phyloP scores from a whole-genome alignment of 768 basidiomycete species.

The Mycena leptocephala region DNA sequence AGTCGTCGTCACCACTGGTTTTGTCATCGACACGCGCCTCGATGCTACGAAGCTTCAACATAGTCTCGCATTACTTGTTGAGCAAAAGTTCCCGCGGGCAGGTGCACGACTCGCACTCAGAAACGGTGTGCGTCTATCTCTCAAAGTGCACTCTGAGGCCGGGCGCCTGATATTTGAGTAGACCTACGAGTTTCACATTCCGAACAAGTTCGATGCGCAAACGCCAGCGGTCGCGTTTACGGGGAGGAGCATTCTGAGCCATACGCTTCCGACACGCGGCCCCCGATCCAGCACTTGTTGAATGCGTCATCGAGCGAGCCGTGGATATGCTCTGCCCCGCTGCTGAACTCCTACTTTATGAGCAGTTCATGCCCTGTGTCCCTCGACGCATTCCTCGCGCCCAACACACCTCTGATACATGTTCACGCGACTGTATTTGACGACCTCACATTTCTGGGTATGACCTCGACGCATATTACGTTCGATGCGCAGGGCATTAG shows the following conservation, averaged over 20 bases:
- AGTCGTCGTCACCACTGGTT: background rate
- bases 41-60: too few species aligned
- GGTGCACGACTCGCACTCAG: too few species aligned
- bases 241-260: background rate
- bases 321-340: background rate
- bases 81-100: too few species aligned
- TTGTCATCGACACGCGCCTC: too few species aligned
- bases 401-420: conserved; percentile 11
- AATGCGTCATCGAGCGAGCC: background rate
- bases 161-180: background rate
- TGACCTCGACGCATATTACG: conserved; percentile 4
- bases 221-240: conserved; percentile 5
- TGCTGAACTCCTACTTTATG: background rate
- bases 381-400: background rate
- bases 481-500: conserved; percentile 2
- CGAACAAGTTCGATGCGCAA: background rate
- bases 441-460: conserved; percentile 26
- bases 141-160: background rate
- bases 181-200: conserved; percentile 26
- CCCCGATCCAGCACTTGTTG: background rate
- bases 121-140: too few species aligned
- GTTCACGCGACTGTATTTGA: conserved; percentile 17
- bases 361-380: background rate
- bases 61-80: too few species aligned
- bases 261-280: background rate